These are phyloP conservation scores for Parachlorella kessleri DNA, from an alignment of 139 green algal genomes.

Conservation along the genomic window DNA sequence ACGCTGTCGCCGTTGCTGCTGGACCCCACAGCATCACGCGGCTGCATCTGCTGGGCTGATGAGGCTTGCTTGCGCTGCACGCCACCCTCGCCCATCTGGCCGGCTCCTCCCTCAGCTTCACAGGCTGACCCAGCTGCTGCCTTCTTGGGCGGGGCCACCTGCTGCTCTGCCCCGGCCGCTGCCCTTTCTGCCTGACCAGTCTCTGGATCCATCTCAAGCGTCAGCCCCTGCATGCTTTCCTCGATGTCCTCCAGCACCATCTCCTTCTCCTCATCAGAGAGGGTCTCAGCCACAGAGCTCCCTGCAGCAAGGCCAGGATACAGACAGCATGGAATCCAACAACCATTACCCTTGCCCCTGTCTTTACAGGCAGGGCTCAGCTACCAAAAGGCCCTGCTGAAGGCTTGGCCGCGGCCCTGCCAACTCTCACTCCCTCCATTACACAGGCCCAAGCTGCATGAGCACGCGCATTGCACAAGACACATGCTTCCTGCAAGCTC, in stretches of 20 bases:
- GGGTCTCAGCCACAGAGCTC: neutral
- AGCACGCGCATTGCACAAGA: no score
- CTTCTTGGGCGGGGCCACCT: neutral
- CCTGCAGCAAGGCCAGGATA: neutral
- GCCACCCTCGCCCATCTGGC: neutral
- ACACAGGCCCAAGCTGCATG: conserved; percentile 39
- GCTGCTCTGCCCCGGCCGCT: neutral
- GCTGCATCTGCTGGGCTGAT: neutral
- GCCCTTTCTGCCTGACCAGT: neutral
- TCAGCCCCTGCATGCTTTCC: conserved; percentile 11
- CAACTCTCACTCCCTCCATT: conserved; percentile 11
- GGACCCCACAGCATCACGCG: neutral
- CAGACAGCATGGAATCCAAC: neutral
- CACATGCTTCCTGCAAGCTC: no score
- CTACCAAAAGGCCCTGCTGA: neutral
- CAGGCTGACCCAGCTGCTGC: neutral
- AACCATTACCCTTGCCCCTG: neutral
- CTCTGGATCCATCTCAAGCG: conserved; percentile 10
- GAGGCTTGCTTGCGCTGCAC: neutral
- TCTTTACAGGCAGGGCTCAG: no score
- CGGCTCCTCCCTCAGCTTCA: neutral
- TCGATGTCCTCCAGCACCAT: conserved; percentile 18
- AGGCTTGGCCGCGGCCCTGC: neutral
- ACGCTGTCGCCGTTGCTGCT: neutral
- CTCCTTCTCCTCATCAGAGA: conserved; percentile 7